Evolutionary conservation across 352 stramenopile species (phyloP).

Genomic region (Phytophthora foliorum): DNA sequence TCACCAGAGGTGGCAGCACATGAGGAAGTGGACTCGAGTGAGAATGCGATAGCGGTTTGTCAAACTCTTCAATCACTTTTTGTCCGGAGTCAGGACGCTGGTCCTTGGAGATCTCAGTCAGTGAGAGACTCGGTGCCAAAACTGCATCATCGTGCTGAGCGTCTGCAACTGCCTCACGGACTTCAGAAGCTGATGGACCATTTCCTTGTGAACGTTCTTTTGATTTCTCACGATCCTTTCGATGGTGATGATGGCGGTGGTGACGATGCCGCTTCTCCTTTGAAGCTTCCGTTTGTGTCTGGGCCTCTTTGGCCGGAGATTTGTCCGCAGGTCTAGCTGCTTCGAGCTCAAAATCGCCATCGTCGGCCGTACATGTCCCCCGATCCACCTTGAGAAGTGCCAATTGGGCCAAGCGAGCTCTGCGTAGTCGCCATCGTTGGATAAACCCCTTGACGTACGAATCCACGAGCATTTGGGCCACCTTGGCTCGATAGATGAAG

Average conservation of each 20-base stretch:
- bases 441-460: slow-evolving; percentile 73
- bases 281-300: slow-evolving; percentile 32
- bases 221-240: slow-evolving; percentile 22
- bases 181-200: not conserved
- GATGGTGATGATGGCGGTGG: slow-evolving; percentile 30
- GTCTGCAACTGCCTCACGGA: not conserved
- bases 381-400: slow-evolving; percentile 28
- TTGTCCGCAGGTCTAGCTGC: not conserved
- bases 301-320: slow-evolving; percentile 32
- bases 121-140: not conserved
- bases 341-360: slow-evolving; percentile 3
- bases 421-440: slow-evolving; percentile 59
- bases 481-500: slow-evolving; percentile 83
- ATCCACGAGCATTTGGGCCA: slow-evolving; percentile 82
- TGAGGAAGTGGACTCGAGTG: slow-evolving; percentile 9
- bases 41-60: not conserved
- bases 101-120: not conserved
- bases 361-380: slow-evolving; percentile 28
- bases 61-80: slow-evolving; percentile 7
- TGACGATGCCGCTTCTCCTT: slow-evolving; percentile 16
- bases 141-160: not conserved
- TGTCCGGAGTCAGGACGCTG: slow-evolving; percentile 6
- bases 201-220: slow-evolving; percentile 18
- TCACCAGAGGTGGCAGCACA: slow-evolving; percentile 27
- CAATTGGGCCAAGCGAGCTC: slow-evolving; percentile 24